Evolutionary conservation across 2,329 filamentous ascomycete species (phyloP), one percentile per base, ranked within the genome.

Genomic region (Aureobasidium melanogenum): DNA sequence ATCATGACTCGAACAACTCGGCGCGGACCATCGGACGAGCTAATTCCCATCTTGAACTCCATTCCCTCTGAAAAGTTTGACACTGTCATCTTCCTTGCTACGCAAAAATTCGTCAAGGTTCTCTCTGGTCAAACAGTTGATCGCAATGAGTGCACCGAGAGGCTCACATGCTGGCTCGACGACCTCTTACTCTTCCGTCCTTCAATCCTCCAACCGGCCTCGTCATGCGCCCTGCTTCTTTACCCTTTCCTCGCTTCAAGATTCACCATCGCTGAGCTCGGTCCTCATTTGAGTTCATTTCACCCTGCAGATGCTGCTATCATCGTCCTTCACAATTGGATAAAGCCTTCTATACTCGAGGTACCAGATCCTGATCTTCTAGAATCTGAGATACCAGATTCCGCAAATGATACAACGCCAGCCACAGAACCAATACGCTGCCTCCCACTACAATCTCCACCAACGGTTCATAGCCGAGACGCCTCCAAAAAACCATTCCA

Each of bases 341-440:
- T 60, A 12, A 60, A 51, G 17, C 56, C 56, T 3, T 14, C 62
- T 41, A 62, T 66, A n/a, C 55, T 67, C 46, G 62, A 66, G 19
- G 26, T 47, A 19, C 41, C 44, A 17, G 56, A 60, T 12, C 39
- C 54, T 22, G 54, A 44, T 36, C 1, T 47, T 3, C 5, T 9
- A 26, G 24, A 26, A 17, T 15, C 24, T 9, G 43, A 46, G 6
- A 9, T 28, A 12, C 7, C 8, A 32, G 30, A 32, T 32, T 32
- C 9, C 10, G 10, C 9, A 32, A 32, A 9, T 9, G 10, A 32
- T 32, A 6, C 8, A 32, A 8, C 22, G 6, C 14, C 24, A 5
- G 24, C 5, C 6, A 24, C 36, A 22, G 52, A 22, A 14, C 36
- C 34, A 28, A 26, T 28, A 9, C 48, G 5, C n/a, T 26, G 6